Base-by-base conservation (phyloP, 148 eudicot species). In the Nepenthes mirabilis region DNA sequence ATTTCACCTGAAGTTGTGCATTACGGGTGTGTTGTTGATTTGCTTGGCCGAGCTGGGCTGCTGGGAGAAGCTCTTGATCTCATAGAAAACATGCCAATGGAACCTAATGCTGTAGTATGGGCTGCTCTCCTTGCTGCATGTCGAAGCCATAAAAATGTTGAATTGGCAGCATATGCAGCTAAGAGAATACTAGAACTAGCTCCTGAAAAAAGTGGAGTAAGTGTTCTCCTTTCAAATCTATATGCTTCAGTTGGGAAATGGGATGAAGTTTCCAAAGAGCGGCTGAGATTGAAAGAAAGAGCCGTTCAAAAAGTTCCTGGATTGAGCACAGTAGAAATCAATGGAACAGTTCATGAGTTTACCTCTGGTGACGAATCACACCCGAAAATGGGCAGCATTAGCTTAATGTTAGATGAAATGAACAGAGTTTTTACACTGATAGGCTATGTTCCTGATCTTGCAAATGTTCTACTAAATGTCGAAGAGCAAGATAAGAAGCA, bases 1-100 rank as follows among this genome's bases (percentile, higher is more conserved):
- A 56, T 85, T 63, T 33, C 58, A 33, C 75, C 88, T 13, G 72
- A 68, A 61, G 64, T 76, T 64, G 93, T 80, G 74, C 88, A 86
- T 56, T 82, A 82, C 67, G 82, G 88, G n/a, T 80, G 85, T 56
- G 67, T 82, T 72, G 80, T 82, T 32, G 88, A 86, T 62, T 71
- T 78, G 47, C 75, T 75, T 37, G 85, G 82, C 9, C 78, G 88
- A 55, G 83, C 85, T 10, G 88, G 82, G 61, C 60, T 74, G 52
- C 64, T 82, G 52, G 61, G 45, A 14, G 82, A 82, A 67, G 93
- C 88, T 34, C 68, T 52, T 64, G 68, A 72, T 37, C 61, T 78
- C 14, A 77, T 78, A 34, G 63, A 66, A 40, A 40, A 8, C 45
- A 40, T 40, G 45, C 45, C 45, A 3, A 3, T 40, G 8, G 45